Conservation (phyloP, 2,329 filamentous ascomycete species). For the Boeremia exigua region DNA sequence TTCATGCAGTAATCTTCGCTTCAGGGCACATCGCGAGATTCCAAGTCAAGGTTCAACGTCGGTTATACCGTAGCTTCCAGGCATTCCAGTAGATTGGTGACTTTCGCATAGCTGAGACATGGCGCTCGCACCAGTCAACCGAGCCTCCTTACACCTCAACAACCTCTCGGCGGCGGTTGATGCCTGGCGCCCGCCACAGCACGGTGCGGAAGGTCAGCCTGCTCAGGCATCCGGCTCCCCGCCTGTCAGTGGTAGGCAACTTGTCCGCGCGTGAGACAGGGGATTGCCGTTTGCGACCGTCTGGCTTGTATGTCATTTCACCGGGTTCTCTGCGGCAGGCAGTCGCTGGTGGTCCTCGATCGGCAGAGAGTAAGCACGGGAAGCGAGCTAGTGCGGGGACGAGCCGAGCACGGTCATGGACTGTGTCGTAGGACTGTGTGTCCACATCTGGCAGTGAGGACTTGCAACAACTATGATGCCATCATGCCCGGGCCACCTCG, state of each 20-base stretch:
- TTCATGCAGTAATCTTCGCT: slow-evolving; percentile 3
- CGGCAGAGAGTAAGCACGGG: slow-evolving; percentile 9
- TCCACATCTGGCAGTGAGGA: slow-evolving; percentile 1
- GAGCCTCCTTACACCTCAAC: slow-evolving; percentile 27
- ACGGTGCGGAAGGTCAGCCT: slow-evolving; percentile 13
- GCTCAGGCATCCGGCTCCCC: slow-evolving; percentile 10
- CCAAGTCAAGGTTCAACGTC: not conserved
- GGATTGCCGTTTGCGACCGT: not conserved
- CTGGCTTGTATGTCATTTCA: slow-evolving; percentile 5
- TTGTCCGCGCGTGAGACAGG: not conserved
- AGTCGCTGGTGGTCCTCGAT: slow-evolving; percentile 4
- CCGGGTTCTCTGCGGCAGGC: not conserved
- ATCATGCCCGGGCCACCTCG: not conserved
- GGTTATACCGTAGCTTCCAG: not conserved
- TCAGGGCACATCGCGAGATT: not conserved
- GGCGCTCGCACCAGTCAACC: slow-evolving; percentile 20
- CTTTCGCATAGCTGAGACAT: slow-evolving; percentile 8
- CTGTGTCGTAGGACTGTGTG: slow-evolving; percentile 4
- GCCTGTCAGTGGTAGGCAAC: slow-evolving; percentile 2
- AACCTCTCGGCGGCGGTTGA: slow-evolving; percentile 21
- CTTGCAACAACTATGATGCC: slow-evolving; percentile 2
- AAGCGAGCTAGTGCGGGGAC: slow-evolving; percentile 12
- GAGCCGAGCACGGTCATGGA: slow-evolving; percentile 15
- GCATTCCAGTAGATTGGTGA: slow-evolving; percentile 1
- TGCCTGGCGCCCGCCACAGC: slow-evolving; percentile 12